Conservation (phyloP, 2,329 filamentous ascomycete genomes). For the Xylariaceae sp. region DNA sequence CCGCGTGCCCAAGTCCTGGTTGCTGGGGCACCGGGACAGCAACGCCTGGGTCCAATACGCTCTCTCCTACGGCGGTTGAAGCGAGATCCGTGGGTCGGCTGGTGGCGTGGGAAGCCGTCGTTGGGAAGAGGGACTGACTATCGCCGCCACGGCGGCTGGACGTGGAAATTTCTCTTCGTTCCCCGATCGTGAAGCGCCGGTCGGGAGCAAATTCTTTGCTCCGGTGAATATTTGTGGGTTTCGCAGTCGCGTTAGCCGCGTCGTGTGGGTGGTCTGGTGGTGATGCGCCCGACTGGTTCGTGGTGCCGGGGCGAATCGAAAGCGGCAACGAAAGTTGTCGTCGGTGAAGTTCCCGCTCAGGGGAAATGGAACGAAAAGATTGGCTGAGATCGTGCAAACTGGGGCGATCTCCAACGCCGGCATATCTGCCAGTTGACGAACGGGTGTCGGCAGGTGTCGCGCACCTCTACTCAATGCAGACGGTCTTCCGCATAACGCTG, state of each 20-base stretch:
- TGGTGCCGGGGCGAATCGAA: conserved; percentile 2
- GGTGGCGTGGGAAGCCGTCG: conserved; percentile 34
- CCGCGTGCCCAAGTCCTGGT: conserved; percentile 8
- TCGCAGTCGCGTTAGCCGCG: not conserved
- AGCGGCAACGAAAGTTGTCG: conserved; percentile 2
- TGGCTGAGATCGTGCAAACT: conserved; percentile 17
- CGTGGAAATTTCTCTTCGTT: not conserved
- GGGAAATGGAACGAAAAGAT: conserved; percentile 17
- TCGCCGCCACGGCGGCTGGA: conserved; percentile 29
- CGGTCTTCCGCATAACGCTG: not conserved
- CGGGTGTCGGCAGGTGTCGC: conserved; percentile 5
- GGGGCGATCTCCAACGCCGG: conserved; percentile 6
- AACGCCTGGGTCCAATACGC: not conserved
- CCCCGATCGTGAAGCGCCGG: not conserved
- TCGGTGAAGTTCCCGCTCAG: conserved; percentile 12
- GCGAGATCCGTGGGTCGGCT: conserved; percentile 22
- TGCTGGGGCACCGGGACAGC: conserved; percentile 18
- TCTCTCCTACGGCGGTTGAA: conserved; percentile 30
- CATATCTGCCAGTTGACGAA: conserved; percentile 16
- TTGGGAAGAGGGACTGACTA: conserved; percentile 26
- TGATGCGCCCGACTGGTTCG: conserved; percentile 5
- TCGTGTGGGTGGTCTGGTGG: not conserved
- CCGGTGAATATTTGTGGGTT: not conserved
- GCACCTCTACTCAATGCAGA: not conserved
- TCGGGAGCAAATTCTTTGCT: not conserved